Conservation (phyloP, 2,329 filamentous ascomycete genomes). For the Nakataea oryzae region DNA sequence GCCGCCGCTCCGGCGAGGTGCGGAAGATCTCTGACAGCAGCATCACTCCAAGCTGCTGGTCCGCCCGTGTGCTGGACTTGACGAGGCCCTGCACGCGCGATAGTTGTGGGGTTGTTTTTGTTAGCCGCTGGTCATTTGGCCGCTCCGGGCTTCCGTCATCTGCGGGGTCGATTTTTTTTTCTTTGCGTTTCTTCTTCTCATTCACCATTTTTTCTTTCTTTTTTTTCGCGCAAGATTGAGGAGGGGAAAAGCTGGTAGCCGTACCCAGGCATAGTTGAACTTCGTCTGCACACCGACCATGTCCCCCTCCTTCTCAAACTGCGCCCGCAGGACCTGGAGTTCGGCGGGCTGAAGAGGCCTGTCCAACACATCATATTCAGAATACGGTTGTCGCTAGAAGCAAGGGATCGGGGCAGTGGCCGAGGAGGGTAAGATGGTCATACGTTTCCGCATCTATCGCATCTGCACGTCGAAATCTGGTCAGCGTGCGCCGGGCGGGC, state of each 20-base stretch:
- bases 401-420: not conserved
- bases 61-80: slow-evolving; percentile 72
- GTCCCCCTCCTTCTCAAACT: slow-evolving; percentile 96
- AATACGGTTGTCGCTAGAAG: slow-evolving; percentile 8
- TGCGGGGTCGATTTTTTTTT: not conserved
- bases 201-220: not conserved
- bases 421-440: slow-evolving; percentile 7
- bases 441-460: slow-evolving; percentile 95
- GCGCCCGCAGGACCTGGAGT: slow-evolving; percentile 80
- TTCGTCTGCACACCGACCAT: slow-evolving; percentile 97
- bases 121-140: not conserved
- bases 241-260: slow-evolving; percentile 9
- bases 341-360: slow-evolving; percentile 87
- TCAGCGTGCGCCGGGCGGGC: not conserved
- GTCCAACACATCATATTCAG: slow-evolving; percentile 4
- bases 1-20: slow-evolving; percentile 78
- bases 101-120: slow-evolving; percentile 81
- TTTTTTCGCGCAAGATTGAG: not conserved
- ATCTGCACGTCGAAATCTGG: slow-evolving; percentile 46
- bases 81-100: slow-evolving; percentile 79
- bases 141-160: not conserved
- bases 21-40: slow-evolving; percentile 96
- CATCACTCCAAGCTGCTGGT: slow-evolving; percentile 91
- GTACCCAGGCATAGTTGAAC: slow-evolving; percentile 98
- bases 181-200: slow-evolving; percentile 1